Conservation (phyloP, 805 yeast species). For the Metschnikowia borealis region DNA sequence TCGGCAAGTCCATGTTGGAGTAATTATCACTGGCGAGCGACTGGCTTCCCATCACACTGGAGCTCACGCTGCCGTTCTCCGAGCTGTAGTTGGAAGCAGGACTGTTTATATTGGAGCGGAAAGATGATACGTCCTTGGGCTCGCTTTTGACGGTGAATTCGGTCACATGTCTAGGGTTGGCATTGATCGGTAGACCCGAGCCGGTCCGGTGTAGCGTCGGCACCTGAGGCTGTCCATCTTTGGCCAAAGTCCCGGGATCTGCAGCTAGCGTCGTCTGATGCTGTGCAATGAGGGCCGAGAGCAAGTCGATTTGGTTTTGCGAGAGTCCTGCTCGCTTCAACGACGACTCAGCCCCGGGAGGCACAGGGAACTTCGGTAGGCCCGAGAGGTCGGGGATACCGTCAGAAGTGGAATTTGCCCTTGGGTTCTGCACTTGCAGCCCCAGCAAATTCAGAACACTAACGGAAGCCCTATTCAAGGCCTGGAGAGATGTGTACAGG, state of each 20-base stretch:
- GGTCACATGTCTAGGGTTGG: not conserved
- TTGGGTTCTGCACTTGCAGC: not conserved
- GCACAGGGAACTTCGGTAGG: conserved; percentile 63
- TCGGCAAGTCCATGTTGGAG: not conserved
- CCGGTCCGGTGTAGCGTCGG: not conserved
- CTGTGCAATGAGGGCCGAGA: conserved; percentile 70
- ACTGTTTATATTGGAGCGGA: conserved; percentile 8
- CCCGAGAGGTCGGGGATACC: conserved; percentile 23
- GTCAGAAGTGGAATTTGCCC: not conserved
- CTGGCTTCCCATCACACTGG: conserved; percentile 7
- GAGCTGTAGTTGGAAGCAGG: conserved; percentile 16
- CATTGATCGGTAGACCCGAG: not conserved
- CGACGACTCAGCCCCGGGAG: conserved; percentile 66
- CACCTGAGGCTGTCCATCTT: not conserved
- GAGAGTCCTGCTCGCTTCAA: conserved; percentile 63
- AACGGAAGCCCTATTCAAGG: not conserved
- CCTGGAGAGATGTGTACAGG: not conserved
- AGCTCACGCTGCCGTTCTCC: conserved; percentile 11
- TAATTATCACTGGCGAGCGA: not conserved
- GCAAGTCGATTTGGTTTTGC: conserved; percentile 65
- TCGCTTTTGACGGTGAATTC: not conserved
- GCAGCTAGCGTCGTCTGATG: conserved; percentile 40
- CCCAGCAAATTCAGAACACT: not conserved
- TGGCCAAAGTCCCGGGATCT: not conserved
- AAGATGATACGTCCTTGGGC: not conserved